Base-by-base conservation (phyloP, 1,284 basidiomycete species). In the Coniophora puteana region DNA sequence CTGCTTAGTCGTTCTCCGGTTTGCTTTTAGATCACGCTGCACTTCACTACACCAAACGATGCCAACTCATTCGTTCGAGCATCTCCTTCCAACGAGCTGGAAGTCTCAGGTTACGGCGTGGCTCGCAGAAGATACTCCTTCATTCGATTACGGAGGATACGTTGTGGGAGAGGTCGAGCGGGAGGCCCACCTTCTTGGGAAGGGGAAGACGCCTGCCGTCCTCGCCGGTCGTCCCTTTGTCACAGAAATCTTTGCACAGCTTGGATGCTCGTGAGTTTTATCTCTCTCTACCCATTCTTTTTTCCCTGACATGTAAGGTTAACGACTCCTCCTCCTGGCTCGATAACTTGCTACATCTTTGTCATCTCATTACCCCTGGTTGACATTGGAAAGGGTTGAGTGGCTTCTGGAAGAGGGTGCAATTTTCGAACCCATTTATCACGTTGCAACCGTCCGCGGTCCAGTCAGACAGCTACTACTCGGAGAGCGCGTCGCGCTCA, bases 181-280 rank as follows among this genome's bases (percentile, higher is more conserved):
- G 40, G 84, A 89, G 59, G 96, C 96, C 4, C 87, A 86, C 56
- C 78, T 99, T 22, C 78, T 92, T 55, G 93, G 93, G 43, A 99
- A 96, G 66, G 85, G 87, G 43, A 72, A 72, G 32, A 62, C 71
- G 36, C 50, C 67, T 5, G 93, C 93, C 12, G 83, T 98, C 18
- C 76, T 99, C 4, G 95, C 96, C 1, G 95, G 95, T 35, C 88
- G 86, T 6, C 96, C 96, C 0, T 99, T 99, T 68, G 92, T 98
- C 54, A 84, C 90, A 31, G 93, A 98, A 63, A 80, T 99, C 35
- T 99, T 99, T 63, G 66, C 71, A 35, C 90, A 93, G 58, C 77
- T 97, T 20, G 90, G 79, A 27, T 99, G 95, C 82, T 68, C 77
- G 92, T 94, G 63, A 62, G 90, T 78, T 29, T 38, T 36, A 21